Base-by-base conservation (phyloP, 148 eudicot genomes). In the Suaeda aralocaspica region DNA sequence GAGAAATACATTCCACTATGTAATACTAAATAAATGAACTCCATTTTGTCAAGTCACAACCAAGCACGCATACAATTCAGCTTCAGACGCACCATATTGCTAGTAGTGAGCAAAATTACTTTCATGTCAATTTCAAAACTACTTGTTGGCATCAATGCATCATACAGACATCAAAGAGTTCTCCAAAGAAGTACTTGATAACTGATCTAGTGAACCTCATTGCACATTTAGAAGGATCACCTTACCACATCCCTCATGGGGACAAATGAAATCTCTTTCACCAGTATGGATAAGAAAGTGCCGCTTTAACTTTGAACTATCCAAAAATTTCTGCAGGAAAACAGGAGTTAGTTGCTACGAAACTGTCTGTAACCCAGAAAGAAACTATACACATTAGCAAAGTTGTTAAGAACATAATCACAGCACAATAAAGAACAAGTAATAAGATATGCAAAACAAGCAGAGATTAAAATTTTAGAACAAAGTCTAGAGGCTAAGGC, bases 211-310 rank as follows among this genome's bases (percentile, higher is more conserved):
- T 10, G n/a, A 36, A 66, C 8, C 4, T 8, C 4, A 36, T 36
- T 36, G 41, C 4, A 36, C 8, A 8, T 3, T 36, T 29, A 71
- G 78, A 76, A 29, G 66, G 33, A 79, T 80, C 64, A 93, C 98
- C 98, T 93, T 93, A 48, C 98, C 96, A 82, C 98, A 91, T 76
- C 98, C 98, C 87, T 88, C 96, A 76, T 87, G 86, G 36, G 96
- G 92, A 77, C 98, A 93, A 10, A 88, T 79, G 69, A 88, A 93
- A 66, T 83, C 87, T 84, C 98, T 87, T 80, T 93, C 98, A 24
- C 98, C 97, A 13, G 98, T 93, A 80, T 93, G 98, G 74, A 87
- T 93, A 65, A 93, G 94, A 76, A 84, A 85, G 82, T 93, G 98
- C 79, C 98, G 83, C 82, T 93, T 93, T 70, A 93, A 74, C 75